phyloP scores from a whole-genome alignment of 768 basidiomycete genomes.

The Crucibulum laeve region DNA sequence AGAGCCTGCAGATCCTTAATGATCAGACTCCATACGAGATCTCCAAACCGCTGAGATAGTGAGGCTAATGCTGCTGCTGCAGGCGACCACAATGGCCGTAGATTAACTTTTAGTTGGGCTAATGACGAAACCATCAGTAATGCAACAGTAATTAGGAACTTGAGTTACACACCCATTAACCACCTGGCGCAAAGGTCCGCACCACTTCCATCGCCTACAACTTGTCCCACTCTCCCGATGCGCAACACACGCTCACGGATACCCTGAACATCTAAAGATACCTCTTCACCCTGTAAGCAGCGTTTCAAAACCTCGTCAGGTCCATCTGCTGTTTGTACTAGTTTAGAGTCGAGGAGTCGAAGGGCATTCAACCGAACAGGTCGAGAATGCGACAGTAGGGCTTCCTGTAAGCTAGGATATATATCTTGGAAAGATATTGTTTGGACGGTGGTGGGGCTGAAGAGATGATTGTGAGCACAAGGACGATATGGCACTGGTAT shows the following conservation, averaged over 20 bases:
- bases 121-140: background rate
- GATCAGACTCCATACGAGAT: conserved; percentile 67
- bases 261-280: conserved; percentile 72
- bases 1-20: conserved; percentile 55
- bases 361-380: conserved; percentile 60
- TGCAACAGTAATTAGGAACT: too few species aligned
- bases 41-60: conserved; percentile 50
- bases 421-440: conserved; percentile 39
- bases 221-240: conserved; percentile 66
- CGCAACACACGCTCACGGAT: conserved; percentile 81
- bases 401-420: conserved; percentile 46
- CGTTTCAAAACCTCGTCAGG: conserved; percentile 53
- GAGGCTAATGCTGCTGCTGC: conserved; percentile 65
- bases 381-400: conserved; percentile 72
- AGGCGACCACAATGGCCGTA: conserved; percentile 87
- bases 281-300: conserved; percentile 78
- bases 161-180: conserved; percentile 62
- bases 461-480: background rate
- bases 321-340: conserved; percentile 38
- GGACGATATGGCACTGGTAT: background rate
- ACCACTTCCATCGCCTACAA: conserved; percentile 51
- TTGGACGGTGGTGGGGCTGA: conserved; percentile 18
- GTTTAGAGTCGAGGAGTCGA: conserved; percentile 52
- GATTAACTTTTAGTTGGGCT: conserved; percentile 92
- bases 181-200: conserved; percentile 68